Percentiles rank a stretch among this genome's conserved stretches.
Evolutionary conservation across 1,139 yeast genomes (phyloP).

Genomic region (Pneumocystis carinii): DNA sequence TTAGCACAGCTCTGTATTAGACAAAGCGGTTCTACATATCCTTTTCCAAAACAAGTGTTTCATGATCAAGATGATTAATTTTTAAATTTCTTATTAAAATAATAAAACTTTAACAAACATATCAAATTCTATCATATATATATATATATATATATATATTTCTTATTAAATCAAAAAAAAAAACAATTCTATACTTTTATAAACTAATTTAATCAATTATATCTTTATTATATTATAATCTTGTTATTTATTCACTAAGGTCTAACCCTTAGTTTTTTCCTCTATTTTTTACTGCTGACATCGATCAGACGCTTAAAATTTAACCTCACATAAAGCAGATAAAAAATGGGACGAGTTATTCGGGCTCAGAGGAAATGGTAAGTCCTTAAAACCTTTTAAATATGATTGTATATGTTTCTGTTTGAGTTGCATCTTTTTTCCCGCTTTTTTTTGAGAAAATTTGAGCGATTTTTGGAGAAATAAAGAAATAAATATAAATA

Average conservation of each 20-base stretch:
- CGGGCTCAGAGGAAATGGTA: slow-evolving; percentile 99
- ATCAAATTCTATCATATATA: too few species aligned
- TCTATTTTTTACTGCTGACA: not conserved
- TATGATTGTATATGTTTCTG: not conserved
- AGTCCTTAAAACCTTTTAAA: not conserved
- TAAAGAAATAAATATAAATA: not conserved
- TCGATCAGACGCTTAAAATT: not conserved
- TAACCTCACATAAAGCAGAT: not conserved
- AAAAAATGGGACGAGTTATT: slow-evolving; percentile 80
- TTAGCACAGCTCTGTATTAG: slow-evolving; percentile 84
- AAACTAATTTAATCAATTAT: too few species aligned
- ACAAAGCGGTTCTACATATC: slow-evolving; percentile 88
- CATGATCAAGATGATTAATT: not conserved
- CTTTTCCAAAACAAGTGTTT: slow-evolving; percentile 59
- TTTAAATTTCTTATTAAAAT: slow-evolving; percentile 1
- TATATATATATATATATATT: too few species aligned
- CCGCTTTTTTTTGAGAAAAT: not conserved
- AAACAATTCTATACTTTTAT: too few species aligned
- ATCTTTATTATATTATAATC: too few species aligned
- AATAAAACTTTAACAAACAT: slow-evolving; percentile 10
- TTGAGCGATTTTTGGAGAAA: not conserved
- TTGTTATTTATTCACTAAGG: too few species aligned
- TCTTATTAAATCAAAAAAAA: too few species aligned
- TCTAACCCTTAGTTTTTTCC: too few species aligned
- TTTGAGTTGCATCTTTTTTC: not conserved